Conservation (phyloP, 768 basidiomycete species). For the Trametes meyenii region DNA sequence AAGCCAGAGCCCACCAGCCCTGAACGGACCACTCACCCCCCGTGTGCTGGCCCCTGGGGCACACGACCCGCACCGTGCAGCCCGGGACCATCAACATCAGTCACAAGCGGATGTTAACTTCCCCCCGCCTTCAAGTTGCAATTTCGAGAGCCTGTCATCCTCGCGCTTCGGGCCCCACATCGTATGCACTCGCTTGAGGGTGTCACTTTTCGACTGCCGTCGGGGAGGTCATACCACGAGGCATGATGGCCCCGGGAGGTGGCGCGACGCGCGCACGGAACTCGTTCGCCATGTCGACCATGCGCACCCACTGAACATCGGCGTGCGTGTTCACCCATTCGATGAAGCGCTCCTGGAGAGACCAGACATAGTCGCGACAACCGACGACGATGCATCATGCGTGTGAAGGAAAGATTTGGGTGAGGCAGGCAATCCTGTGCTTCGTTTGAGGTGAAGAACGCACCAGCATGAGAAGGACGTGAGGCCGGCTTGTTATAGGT, state of each 20-base stretch:
- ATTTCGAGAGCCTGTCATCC: no score
- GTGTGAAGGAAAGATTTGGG: not conserved
- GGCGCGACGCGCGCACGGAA: slow-evolving; percentile 58
- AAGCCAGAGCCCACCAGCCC: not conserved
- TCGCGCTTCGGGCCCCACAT: not conserved
- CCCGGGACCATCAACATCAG: no score
- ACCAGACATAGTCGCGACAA: not conserved
- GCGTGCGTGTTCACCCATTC: slow-evolving; percentile 75
- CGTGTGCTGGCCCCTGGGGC: no score
- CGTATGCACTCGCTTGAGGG: not conserved
- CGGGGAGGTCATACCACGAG: slow-evolving; percentile 30
- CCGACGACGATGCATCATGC: not conserved
- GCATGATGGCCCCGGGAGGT: slow-evolving; percentile 56
- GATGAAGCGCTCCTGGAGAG: slow-evolving; percentile 65
- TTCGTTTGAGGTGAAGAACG: slow-evolving; percentile 19
- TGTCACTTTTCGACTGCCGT: not conserved
- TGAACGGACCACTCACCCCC: no score
- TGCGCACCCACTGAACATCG: slow-evolving; percentile 69
- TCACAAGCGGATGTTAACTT: no score
- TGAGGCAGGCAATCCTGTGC: not conserved
- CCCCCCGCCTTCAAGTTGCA: not conserved
- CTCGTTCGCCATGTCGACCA: slow-evolving; percentile 67
- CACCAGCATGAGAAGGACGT: slow-evolving; percentile 75
- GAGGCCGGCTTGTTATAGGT: slow-evolving; percentile 51
- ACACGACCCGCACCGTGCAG: no score